Base-by-base conservation (phyloP, 192 early-diverging fungal species). In the Backusella tarrabulga region DNA sequence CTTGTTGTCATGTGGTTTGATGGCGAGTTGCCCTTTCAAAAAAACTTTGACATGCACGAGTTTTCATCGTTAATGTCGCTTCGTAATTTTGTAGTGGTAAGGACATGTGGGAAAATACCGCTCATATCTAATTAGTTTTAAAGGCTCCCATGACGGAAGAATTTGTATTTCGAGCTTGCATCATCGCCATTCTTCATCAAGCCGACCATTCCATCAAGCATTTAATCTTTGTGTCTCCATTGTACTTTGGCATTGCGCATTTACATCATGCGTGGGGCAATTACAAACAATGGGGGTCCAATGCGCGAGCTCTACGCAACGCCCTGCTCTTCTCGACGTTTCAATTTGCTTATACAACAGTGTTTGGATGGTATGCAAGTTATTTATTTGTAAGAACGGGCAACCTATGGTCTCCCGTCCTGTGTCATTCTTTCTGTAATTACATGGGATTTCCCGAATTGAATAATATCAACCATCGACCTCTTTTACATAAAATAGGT, bases 291-390 rank as follows among this genome's bases (percentile, higher is more conserved):
- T 75, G 79, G 50, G 89, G 87, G 6, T 23, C 80, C 26, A 88
- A 56, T 0, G 41, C 29, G 4, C 52, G 69, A 6, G 87, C 88
- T 0, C 69, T 90, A 3, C 77, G 84, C 34, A 71, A 78, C 11
- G 84, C 85, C 21, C 19, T 79, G 8, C 2, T 85, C 6, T 73
- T 68, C 3, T 78, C 85, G 4, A 32, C 77, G 0, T 91, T 92
- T 52, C 93, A 95, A 71, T 88, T 96, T 56, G 38, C 72, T 0
- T 96, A 93, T 79, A 96, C 93, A 1, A 91, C 87, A 4, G 21
- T 95, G 5, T 96, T 95, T 85, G 94, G 94, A 21, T 94, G 92
- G 91, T 93, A 90, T 85, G 90, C 89, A 11, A 88, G 88, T 15
- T 94, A 85, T 76, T 32, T 92, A 32, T 87, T 93, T 54, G 12